These are phyloP conservation scores for Tuber magnatum DNA, from an alignment of 495 filamentous ascomycete species.

Conservation along the genomic window DNA sequence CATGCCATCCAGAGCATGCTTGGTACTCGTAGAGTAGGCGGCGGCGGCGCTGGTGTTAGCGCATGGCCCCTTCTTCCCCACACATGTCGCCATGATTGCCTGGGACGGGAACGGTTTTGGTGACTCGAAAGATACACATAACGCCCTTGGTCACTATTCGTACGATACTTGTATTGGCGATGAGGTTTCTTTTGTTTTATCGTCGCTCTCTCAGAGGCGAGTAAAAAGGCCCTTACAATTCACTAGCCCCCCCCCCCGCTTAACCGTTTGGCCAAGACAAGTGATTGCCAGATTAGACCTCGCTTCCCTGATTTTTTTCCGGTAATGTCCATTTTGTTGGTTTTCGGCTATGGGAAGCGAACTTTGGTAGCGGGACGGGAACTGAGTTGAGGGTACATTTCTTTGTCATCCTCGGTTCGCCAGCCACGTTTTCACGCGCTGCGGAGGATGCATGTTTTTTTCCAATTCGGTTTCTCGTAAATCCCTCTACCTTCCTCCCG, in stretches of 20 bases:
- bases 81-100: conserved; percentile 35
- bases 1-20: conserved; percentile 17
- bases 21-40: not conserved
- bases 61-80: conserved; percentile 26
- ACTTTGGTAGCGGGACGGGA: conserved; percentile 35
- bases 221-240: not conserved
- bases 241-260: not conserved
- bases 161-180: not conserved
- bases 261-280: conserved; percentile 2
- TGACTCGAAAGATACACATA: not conserved
- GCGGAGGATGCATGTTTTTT: not conserved
- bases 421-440: conserved; percentile 3
- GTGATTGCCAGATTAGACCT: conserved; percentile 24
- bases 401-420: not conserved
- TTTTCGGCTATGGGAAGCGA: conserved; percentile 30
- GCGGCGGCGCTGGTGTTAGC: not conserved
- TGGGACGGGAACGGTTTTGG: conserved; percentile 34
- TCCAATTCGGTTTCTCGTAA: not conserved
- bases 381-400: not conserved
- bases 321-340: conserved; percentile 16
- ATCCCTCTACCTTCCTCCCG: not conserved
- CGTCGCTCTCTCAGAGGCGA: not conserved
- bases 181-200: not conserved
- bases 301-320: conserved; percentile 13
- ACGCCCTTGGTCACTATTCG: not conserved